A percentile compares a stretch with the other conserved stretches of the same genome.
Conservation (phyloP, 495 filamentous ascomycete genomes). For the Recurvomyces mirabilis region DNA sequence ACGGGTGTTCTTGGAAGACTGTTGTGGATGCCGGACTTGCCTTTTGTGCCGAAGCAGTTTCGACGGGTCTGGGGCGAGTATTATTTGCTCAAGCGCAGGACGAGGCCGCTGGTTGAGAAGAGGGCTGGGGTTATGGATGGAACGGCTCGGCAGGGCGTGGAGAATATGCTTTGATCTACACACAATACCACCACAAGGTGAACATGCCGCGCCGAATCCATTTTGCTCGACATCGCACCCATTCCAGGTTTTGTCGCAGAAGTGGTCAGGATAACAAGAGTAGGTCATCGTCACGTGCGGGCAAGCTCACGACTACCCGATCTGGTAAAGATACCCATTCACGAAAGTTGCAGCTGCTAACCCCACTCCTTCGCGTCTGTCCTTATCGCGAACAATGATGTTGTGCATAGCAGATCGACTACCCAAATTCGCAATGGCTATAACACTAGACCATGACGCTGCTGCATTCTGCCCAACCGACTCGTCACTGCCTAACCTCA, state of each 20-base stretch:
- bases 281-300: conserved; percentile 5
- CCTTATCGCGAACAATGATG: conserved; percentile 2
- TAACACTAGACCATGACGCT: no score
- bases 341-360: background rate
- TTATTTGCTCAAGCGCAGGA: conserved; percentile 49
- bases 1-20: conserved; percentile 66
- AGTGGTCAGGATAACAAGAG: no score
- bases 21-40: conserved; percentile 70
- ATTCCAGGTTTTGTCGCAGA: no score
- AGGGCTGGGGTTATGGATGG: background rate
- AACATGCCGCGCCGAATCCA: no score
- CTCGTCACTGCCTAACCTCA: no score
- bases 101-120: background rate
- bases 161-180: conserved; percentile 1
- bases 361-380: no score
- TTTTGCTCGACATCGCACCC: no score
- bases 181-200: background rate
- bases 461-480: no score
- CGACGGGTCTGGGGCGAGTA: conserved; percentile 71
- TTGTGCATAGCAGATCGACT: no score
- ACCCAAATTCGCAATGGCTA: no score
- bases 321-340: conserved; percentile 1
- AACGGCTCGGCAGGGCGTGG: conserved; percentile 7
- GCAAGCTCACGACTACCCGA: background rate
- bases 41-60: conserved; percentile 55